These are phyloP conservation scores for Austroboletus rostrupii DNA, from an alignment of 1,284 basidiomycete species.

Conservation along the genomic window DNA sequence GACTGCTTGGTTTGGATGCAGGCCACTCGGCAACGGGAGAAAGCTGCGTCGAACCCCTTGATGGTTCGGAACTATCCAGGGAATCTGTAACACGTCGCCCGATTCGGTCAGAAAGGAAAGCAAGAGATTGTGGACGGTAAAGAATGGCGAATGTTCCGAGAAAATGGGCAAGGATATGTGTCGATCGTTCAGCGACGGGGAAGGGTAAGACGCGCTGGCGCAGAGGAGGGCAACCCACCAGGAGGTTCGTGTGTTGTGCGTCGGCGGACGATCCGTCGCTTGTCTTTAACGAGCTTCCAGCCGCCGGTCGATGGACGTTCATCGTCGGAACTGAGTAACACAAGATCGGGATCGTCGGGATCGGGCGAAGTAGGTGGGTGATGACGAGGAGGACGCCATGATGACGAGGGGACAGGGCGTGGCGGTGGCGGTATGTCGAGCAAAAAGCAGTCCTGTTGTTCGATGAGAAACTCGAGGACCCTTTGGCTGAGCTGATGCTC, in stretches of 20 bases:
- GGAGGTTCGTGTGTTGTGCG: slow-evolving; percentile 54
- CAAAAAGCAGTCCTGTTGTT: slow-evolving; percentile 83
- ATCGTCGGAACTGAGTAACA: slow-evolving; percentile 44
- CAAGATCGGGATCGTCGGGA: slow-evolving; percentile 33
- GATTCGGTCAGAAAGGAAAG: slow-evolving; percentile 8
- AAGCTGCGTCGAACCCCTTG: slow-evolving; percentile 30
- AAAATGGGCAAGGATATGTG: slow-evolving; percentile 10
- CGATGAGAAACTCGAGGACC: slow-evolving; percentile 93
- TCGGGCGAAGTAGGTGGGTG: slow-evolving; percentile 16
- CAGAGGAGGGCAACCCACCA: slow-evolving; percentile 42
- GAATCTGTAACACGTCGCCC: slow-evolving; percentile 18
- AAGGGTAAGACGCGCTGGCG: slow-evolving; percentile 26
- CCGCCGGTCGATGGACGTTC: slow-evolving; percentile 38
- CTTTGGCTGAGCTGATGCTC: slow-evolving; percentile 87
- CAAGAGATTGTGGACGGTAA: slow-evolving; percentile 4
- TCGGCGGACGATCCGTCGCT: slow-evolving; percentile 44
- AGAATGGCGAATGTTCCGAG: neutral
- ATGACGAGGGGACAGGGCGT: slow-evolving; percentile 31
- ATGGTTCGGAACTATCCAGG: slow-evolving; percentile 8
- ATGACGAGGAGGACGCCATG: slow-evolving; percentile 25
- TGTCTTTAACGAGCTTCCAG: slow-evolving; percentile 46
- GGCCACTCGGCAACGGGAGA: slow-evolving; percentile 44
- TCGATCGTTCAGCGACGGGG: slow-evolving; percentile 26
- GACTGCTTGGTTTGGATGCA: slow-evolving; percentile 23
- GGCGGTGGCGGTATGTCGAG: slow-evolving; percentile 74